These are phyloP conservation scores for Wickerhamomyces ciferrii DNA, from an alignment of 805 yeast genomes.

Conservation along the genomic window DNA sequence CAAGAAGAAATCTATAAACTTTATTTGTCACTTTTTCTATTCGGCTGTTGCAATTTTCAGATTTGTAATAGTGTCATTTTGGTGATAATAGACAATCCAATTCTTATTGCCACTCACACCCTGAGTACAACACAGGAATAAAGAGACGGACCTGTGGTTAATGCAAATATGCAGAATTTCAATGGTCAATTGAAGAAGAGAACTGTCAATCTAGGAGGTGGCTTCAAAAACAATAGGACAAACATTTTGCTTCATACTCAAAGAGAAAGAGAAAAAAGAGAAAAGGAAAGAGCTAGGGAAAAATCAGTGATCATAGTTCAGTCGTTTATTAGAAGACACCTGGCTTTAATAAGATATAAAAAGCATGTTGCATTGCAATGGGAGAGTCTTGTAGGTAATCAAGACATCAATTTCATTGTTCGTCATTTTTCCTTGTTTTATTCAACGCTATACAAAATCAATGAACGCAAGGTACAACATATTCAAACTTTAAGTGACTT, in stretches of 20 bases:
- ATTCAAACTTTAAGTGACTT: neutral
- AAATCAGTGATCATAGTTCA: constrained; percentile 50
- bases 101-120: too few species aligned
- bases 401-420: constrained; percentile 5
- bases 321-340: constrained; percentile 34
- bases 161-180: constrained; percentile 42
- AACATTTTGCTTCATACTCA: constrained; percentile 58
- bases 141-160: too few species aligned
- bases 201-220: constrained; percentile 56
- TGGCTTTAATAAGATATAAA: constrained; percentile 27
- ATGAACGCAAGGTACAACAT: neutral
- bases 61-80: too few species aligned
- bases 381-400: constrained; percentile 12
- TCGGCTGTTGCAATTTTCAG: too few species aligned
- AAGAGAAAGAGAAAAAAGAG: constrained; percentile 62
- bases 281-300: constrained; percentile 42
- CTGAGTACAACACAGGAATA: too few species aligned
- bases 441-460: neutral
- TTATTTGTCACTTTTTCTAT: too few species aligned
- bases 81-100: too few species aligned
- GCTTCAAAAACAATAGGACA: constrained; percentile 28
- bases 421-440: constrained; percentile 28
- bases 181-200: constrained; percentile 58
- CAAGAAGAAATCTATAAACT: too few species aligned
- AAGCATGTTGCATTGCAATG: constrained; percentile 14